These are phyloP conservation scores for Fraxinus sp. DNA, from an alignment of 305 asterid species.

Conservation along the genomic window DNA sequence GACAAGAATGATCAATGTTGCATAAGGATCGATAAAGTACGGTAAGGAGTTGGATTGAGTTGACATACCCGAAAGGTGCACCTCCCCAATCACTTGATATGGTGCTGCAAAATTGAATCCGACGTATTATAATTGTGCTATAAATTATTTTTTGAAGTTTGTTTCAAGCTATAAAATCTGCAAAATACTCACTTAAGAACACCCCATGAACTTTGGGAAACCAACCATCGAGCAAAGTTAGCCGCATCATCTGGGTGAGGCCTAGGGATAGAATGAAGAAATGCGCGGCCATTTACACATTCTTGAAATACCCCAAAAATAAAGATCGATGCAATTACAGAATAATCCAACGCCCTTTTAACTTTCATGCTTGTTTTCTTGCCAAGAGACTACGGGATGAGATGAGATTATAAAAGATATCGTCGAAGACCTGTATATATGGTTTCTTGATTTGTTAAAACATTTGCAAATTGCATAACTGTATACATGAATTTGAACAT, in stretches of 20 bases:
- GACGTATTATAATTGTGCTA: neutral
- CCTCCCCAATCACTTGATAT: slow-evolving; percentile 75
- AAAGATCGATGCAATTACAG: slow-evolving; percentile 25
- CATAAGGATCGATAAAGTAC: neutral
- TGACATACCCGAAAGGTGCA: slow-evolving; percentile 79
- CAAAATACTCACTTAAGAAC: slow-evolving; percentile 58
- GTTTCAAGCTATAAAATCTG: neutral
- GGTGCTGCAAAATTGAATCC: slow-evolving; percentile 58
- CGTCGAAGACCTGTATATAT: neutral
- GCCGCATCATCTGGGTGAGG: slow-evolving; percentile 65
- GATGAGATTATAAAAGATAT: neutral
- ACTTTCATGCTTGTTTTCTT: slow-evolving; percentile 21
- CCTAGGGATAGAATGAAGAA: slow-evolving; percentile 33
- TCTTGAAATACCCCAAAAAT: slow-evolving; percentile 31
- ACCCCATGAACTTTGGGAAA: slow-evolving; percentile 86
- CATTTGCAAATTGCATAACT: neutral
- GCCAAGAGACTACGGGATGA: neutral
- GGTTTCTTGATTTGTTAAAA: neutral
- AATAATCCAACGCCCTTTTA: slow-evolving; percentile 10
- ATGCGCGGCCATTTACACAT: slow-evolving; percentile 49
- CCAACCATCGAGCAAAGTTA: slow-evolving; percentile 86
- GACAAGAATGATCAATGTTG: neutral
- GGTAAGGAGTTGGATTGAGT: neutral
- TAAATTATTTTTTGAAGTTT: neutral
- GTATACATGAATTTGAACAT: neutral